phyloP scores from a whole-genome alignment of 345 rosid species.

The Acer saccharum region DNA sequence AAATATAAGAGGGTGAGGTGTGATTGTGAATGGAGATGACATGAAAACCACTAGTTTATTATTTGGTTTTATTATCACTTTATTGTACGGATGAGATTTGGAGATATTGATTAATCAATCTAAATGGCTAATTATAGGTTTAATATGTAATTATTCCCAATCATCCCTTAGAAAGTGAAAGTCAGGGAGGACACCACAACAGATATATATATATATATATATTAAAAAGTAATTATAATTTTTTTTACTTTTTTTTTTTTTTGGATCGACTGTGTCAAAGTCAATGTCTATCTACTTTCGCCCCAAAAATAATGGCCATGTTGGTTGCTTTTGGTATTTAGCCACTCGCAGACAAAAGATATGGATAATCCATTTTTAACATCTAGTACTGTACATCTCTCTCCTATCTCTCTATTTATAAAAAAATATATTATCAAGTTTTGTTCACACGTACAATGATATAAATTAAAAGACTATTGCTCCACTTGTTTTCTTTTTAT shows the following conservation, averaged over 20 bases:
- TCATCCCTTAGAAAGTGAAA: constrained; percentile 38
- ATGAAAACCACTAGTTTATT: constrained; percentile 5
- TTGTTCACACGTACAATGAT: not conserved
- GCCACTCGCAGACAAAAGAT: constrained; percentile 32
- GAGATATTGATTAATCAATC: constrained; percentile 10
- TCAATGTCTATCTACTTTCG: constrained; percentile 31
- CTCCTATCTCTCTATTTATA: not conserved
- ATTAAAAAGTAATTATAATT: not conserved
- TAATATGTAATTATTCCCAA: constrained; percentile 35
- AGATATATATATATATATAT: too few species aligned
- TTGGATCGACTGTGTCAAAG: constrained; percentile 22
- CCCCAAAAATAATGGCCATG: constrained; percentile 16
- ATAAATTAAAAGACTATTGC: not conserved
- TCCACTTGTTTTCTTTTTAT: constrained; percentile 5
- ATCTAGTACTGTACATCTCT: not conserved
- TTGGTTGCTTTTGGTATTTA: constrained; percentile 25
- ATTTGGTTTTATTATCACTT: constrained; percentile 1
- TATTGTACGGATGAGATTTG: constrained; percentile 23
- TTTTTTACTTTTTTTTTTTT: not conserved
- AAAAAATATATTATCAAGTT: not conserved
- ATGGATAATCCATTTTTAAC: constrained; percentile 27
- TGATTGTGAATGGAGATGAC: constrained; percentile 4
- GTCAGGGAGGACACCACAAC: constrained; percentile 21
- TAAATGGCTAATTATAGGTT: constrained; percentile 16
- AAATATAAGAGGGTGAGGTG: not conserved